Evolutionary conservation across 2,329 filamentous ascomycete genomes (phyloP), one percentile per base, ranked within the genome.

Genomic region (Dichotomopilus funicola): DNA sequence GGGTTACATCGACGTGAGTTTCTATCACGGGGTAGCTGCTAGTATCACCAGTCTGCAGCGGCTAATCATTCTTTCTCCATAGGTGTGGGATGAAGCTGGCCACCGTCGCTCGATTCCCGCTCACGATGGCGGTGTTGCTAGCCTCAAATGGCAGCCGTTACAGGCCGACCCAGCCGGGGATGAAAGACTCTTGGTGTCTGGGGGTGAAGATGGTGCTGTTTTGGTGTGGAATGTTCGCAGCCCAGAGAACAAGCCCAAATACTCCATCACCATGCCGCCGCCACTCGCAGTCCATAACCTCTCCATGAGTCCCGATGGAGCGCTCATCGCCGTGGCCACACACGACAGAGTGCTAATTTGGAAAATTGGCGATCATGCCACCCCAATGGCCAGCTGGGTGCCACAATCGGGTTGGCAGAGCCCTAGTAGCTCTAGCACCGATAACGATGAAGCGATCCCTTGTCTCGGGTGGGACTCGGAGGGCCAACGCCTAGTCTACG

Each of bases 401-500:
- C 71, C 76, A 8, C 79, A 84, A 60, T 71, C 75, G 0, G 82
- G 80, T 4, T 84, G 81, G 79, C 71, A 79, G 36, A 85, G 78
- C 57, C 81, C 81, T 19, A 74, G 19, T 27, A 27, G 73, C 46
- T 76, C 74, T 38, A 72, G 75, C 38, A 72, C 74, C 6, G 78
- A 79, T 31, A 65, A 72, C 0, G 81, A 83, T 27, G 81, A 84
- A 45, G 81, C 84, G 46, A 78, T 80, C 58, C 79, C 85, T 62
- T 84, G 79, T 54, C 65, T 86, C 13, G 78, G 77, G 60, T 86
- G 83, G 83, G 82, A 86, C 68, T 73, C 77, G 4, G 77, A 77
- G 50, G 83, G 83, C 5, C 77, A 81, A 59, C 83, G 80, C 62
- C 71, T 86, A 55, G 82, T 82, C 0, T 86, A 85, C 65, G 83